Evolutionary conservation across 768 basidiomycete species (phyloP).

Genomic region (Fibroporia radiculosa): DNA sequence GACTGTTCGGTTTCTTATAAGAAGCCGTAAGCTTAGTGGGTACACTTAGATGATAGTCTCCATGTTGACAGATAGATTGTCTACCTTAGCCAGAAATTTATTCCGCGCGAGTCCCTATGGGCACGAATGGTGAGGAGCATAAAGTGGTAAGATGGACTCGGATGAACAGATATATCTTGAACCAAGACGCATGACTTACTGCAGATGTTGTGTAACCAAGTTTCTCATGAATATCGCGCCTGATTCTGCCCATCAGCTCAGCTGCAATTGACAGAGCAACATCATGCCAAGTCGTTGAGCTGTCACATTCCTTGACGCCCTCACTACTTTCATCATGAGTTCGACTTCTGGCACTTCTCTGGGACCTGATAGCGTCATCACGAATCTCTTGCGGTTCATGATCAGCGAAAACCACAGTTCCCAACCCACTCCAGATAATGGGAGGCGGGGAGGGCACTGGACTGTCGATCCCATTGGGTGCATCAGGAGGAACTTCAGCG

Average conservation of each 20-base stretch:
- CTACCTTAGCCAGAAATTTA: slow-evolving; percentile 90
- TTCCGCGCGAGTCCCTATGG: slow-evolving; percentile 81
- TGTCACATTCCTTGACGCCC: slow-evolving; percentile 21
- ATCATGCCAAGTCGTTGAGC: slow-evolving; percentile 76
- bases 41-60: background rate
- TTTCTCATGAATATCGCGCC: slow-evolving; percentile 55
- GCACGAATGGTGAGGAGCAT: background rate
- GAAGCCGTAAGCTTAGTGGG: slow-evolving; percentile 69
- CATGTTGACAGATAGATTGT: background rate
- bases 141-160: background rate
- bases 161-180: too few species aligned
- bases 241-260: slow-evolving; percentile 71
- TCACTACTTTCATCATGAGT: slow-evolving; percentile 1
- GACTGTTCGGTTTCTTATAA: slow-evolving; percentile 84
- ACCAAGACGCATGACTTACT: slow-evolving; percentile 34
- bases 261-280: slow-evolving; percentile 85
- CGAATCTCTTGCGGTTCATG: slow-evolving; percentile 14
- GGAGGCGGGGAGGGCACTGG: slow-evolving; percentile 68
- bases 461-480: slow-evolving; percentile 65
- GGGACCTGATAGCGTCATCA: background rate
- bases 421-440: slow-evolving; percentile 50
- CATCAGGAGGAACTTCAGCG: slow-evolving; percentile 55
- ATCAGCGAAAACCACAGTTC: slow-evolving; percentile 55
- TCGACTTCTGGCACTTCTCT: background rate
- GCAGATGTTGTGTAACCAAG: slow-evolving; percentile 94